Evolutionary conservation across 495 filamentous ascomycete species (phyloP).

Genomic region (Trypethelium eluteriae): DNA sequence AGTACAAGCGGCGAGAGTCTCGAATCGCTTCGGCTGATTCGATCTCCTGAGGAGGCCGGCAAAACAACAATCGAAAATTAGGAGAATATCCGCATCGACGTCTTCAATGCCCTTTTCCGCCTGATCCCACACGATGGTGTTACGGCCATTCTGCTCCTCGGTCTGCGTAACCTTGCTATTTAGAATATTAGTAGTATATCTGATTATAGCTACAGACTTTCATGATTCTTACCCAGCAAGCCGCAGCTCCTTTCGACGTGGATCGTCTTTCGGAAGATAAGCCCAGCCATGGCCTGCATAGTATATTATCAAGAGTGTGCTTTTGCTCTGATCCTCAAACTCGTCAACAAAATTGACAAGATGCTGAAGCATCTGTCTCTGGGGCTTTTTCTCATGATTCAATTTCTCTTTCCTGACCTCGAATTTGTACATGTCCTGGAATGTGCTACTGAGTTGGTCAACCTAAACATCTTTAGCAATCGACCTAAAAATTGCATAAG

Average conservation of each 20-base stretch:
- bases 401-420: neutral
- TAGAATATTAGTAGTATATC: neutral
- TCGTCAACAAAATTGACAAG: conserved; percentile 18
- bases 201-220: neutral
- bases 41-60: neutral
- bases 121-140: neutral
- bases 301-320: conserved; percentile 22
- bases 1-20: conserved; percentile 6
- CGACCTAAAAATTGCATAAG: no score
- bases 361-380: neutral
- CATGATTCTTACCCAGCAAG: neutral
- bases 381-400: neutral
- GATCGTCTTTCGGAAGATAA: neutral
- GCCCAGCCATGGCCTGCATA: conserved; percentile 25
- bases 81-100: conserved; percentile 15
- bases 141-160: neutral
- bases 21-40: neutral
- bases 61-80: conserved; percentile 20
- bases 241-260: neutral
- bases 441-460: neutral
- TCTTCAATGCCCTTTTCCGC: neutral
- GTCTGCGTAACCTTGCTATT: neutral
- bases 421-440: neutral
- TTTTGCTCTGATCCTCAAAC: conserved; percentile 8
- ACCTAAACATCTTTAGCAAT: neutral